phyloP scores from a whole-genome alignment of 192 early-diverging fungal species.

The Linderina pennispora region DNA sequence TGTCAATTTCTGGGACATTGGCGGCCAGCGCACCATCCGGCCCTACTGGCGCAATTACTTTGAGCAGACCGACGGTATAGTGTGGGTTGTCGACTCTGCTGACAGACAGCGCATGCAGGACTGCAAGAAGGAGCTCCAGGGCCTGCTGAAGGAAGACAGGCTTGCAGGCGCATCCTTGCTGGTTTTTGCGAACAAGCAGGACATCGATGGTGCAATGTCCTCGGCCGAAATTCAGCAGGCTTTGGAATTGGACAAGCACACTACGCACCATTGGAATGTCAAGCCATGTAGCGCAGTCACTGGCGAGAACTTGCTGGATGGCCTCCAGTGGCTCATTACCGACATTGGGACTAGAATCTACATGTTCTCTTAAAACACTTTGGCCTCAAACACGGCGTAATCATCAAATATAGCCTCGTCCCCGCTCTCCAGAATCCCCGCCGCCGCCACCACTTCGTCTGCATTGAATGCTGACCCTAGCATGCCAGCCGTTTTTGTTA shows the following conservation, averaged over 20 bases:
- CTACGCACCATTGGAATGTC: constrained; percentile 92
- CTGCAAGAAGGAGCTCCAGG: constrained; percentile 70
- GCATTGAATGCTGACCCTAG: too few relatives aligned
- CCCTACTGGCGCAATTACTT: constrained; percentile 99
- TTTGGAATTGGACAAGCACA: constrained; percentile 63
- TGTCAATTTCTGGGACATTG: constrained; percentile 95
- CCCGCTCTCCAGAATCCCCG: too few relatives aligned
- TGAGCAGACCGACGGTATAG: constrained; percentile 95
- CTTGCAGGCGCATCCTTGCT: constrained; percentile 89
- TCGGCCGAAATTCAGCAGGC: constrained; percentile 64
- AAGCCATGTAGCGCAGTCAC: constrained; percentile 81
- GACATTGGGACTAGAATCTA: constrained; percentile 90
- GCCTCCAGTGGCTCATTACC: constrained; percentile 90
- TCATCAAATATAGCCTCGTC: too few relatives aligned
- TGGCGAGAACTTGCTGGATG: constrained; percentile 67
- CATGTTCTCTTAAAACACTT: constrained; percentile 50
- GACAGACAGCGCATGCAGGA: constrained; percentile 76
- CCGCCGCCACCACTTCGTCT: too few relatives aligned
- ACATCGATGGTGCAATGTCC: constrained; percentile 76
- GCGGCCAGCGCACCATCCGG: constrained; percentile 94
- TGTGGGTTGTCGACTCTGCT: constrained; percentile 97
- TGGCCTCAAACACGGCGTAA: constrained; percentile 28
- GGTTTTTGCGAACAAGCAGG: constrained; percentile 98
- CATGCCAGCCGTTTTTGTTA: constrained; percentile 30
- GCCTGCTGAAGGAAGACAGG: constrained; percentile 84